Base-by-base conservation (phyloP, 345 rosid genomes). In the Durio zibethinus region DNA sequence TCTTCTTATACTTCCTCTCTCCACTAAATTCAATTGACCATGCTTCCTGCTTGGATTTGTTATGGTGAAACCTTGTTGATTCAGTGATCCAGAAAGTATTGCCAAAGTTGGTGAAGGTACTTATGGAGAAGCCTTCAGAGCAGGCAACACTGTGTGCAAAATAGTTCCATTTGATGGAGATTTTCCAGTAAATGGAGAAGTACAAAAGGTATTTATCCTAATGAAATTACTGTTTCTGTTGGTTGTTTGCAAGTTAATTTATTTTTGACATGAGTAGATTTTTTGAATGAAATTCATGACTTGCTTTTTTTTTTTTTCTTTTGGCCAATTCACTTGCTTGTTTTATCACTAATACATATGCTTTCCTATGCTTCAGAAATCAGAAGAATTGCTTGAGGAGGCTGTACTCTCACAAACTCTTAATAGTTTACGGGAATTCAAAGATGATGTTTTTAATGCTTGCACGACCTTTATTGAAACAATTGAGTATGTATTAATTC, bases 111-210 rank as follows among this genome's bases (percentile, higher is more conserved):
- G 99, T 63, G 99, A 96, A 88, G 99, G 99, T 72, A 96, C 98
- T 56, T 96, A 80, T 79, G 99, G 99, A 79, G 99, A 96, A 85
- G 99, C 97, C 80, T 93, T 92, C 76, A 83, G 80, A 71, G 93
- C 90, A 61, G 99, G 99, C 29, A 78, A 82, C 74, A 86, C 84
- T 67, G 99, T 96, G 43, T 96, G 99, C 83, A 96, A 96, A 88
- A 85, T 96, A 82, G 99, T 96, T 81, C 99, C 99, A 63, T 84
- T 96, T 73, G 97, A 93, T 82, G 99, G 98, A 66, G 95, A 96
- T 66, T 76, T 90, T 40, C 87, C 75, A 80, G 98, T 96, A 35
- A 93, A 96, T 64, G 99, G 97, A 62, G 99, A 93, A 88, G 79
- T 91, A 48, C 98, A 93, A 80, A 96, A 96, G 99, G 98, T 93